Percentiles rank a stretch among this genome's conserved stretches.
Conservation (phyloP, 179 eudicot species). For the Corrigiola litoralis region DNA sequence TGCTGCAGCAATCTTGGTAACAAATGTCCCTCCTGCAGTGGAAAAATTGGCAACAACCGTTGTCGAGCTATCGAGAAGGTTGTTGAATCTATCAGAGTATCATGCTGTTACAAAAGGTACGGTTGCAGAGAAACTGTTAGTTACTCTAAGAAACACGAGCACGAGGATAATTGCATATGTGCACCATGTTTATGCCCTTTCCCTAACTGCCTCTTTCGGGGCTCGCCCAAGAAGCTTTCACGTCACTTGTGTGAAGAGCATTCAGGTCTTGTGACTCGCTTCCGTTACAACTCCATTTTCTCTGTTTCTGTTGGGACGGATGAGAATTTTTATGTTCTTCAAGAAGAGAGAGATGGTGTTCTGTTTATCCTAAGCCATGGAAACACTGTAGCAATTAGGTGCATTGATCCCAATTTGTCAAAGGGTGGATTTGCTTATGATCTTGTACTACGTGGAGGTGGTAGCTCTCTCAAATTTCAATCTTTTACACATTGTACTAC, state of each 20-base stretch:
- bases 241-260: slow-evolving; percentile 47
- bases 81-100: slow-evolving; percentile 57
- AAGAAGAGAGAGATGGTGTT: slow-evolving; percentile 37
- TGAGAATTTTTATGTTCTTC: slow-evolving; percentile 47
- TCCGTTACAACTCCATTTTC: slow-evolving; percentile 35
- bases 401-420: slow-evolving; percentile 34
- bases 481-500: slow-evolving; percentile 32
- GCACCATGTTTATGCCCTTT: slow-evolving; percentile 69
- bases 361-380: slow-evolving; percentile 53
- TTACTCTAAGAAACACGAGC: slow-evolving; percentile 48
- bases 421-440: slow-evolving; percentile 32
- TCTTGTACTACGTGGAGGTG: slow-evolving; percentile 24
- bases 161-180: slow-evolving; percentile 49
- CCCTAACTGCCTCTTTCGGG: slow-evolving; percentile 43
- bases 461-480: slow-evolving; percentile 31
- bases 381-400: slow-evolving; percentile 32
- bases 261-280: slow-evolving; percentile 27
- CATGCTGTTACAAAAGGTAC: slow-evolving; percentile 46
- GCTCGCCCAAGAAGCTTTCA: slow-evolving; percentile 37
- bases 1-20: slow-evolving; percentile 59
- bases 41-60: slow-evolving; percentile 61
- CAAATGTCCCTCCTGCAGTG: slow-evolving; percentile 71
- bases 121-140: slow-evolving; percentile 58
- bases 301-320: slow-evolving; percentile 22
- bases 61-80: slow-evolving; percentile 88